phyloP scores from a whole-genome alignment of 306 rosid genomes.

The Trifolium subterraneum region DNA sequence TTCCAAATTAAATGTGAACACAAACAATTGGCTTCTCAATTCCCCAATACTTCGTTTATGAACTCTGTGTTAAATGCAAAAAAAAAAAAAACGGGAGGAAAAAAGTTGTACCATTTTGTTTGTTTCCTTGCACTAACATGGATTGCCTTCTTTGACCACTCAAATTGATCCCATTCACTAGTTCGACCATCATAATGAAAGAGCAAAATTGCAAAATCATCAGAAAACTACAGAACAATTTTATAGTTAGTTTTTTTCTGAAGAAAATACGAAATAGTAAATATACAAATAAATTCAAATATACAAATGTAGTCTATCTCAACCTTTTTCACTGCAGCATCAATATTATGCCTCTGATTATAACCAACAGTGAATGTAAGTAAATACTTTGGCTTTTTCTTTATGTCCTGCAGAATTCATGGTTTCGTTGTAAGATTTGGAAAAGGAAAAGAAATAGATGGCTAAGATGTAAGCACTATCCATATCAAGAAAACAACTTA shows the following conservation, averaged over 20 bases:
- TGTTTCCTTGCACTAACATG: conserved; percentile 86
- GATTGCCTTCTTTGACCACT: conserved; percentile 93
- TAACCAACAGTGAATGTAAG: conserved; percentile 93
- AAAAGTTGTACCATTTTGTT: conserved; percentile 51
- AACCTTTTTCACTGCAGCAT: conserved; percentile 87
- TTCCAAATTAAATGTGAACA: conserved; percentile 28
- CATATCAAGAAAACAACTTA: conserved; percentile 26
- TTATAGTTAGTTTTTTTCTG: conserved; percentile 47
- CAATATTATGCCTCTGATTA: conserved; percentile 80
- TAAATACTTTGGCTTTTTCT: conserved; percentile 84
- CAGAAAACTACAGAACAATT: conserved; percentile 76
- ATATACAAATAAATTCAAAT: conserved; percentile 19
- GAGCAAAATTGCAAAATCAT: conserved; percentile 90
- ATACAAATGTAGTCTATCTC: conserved; percentile 22
- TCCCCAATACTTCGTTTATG: conserved; percentile 16
- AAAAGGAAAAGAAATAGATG: conserved; percentile 6
- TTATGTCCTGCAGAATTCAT: conserved; percentile 79
- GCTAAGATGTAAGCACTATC: conserved; percentile 19
- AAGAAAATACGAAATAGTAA: conserved; percentile 38
- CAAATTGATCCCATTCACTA: conserved; percentile 93
- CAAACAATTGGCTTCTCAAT: conserved; percentile 15
- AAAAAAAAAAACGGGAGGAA: conserved; percentile 22
- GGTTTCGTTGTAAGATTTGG: conserved; percentile 36
- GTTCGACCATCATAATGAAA: conserved; percentile 95
- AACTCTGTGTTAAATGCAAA: conserved; percentile 29